Percentiles rank a stretch among this genome's conserved stretches.
These are phyloP conservation scores for Circinella umbellata DNA, from an alignment of 371 early-diverging fungal species.

Conservation along the genomic window DNA sequence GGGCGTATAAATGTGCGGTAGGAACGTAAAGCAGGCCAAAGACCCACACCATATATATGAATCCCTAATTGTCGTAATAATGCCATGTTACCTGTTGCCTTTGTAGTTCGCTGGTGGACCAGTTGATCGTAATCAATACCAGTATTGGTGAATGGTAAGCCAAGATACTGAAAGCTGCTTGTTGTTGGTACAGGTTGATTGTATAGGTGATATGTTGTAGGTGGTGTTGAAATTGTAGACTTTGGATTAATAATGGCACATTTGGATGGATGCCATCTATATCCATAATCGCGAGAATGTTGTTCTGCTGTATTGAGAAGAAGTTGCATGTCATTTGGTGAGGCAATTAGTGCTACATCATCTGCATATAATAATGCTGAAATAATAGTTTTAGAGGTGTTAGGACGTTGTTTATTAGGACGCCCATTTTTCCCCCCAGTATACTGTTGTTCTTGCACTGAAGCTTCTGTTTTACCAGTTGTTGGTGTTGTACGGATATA, in stretches of 20 bases:
- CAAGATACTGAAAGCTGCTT: conserved; percentile 8
- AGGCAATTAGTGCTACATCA: too few relatives aligned
- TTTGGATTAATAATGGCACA: too few relatives aligned
- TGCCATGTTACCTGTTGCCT: conserved; percentile 7
- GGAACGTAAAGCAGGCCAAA: conserved; percentile 9
- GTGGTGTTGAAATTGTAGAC: background rate
- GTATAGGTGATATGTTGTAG: background rate
- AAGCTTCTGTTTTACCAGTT: background rate
- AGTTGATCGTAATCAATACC: background rate
- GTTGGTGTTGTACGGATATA: background rate
- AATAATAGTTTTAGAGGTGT: too few relatives aligned
- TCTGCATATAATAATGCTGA: too few relatives aligned
- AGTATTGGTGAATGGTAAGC: conserved; percentile 5
- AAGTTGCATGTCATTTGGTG: too few relatives aligned
- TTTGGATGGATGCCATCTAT: too few relatives aligned
- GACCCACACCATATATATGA: background rate
- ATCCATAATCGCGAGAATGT: too few relatives aligned
- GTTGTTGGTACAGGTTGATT: background rate
- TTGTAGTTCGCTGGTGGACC: background rate
- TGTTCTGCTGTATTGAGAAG: too few relatives aligned
- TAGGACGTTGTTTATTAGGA: too few relatives aligned
- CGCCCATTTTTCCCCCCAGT: too few relatives aligned
- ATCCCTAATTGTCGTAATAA: conserved; percentile 7
- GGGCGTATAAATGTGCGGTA: conserved; percentile 6
- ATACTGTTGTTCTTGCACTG: background rate